These are phyloP conservation scores for Eucalyptus victrix DNA, from an alignment of 345 rosid genomes.

Conservation along the genomic window DNA sequence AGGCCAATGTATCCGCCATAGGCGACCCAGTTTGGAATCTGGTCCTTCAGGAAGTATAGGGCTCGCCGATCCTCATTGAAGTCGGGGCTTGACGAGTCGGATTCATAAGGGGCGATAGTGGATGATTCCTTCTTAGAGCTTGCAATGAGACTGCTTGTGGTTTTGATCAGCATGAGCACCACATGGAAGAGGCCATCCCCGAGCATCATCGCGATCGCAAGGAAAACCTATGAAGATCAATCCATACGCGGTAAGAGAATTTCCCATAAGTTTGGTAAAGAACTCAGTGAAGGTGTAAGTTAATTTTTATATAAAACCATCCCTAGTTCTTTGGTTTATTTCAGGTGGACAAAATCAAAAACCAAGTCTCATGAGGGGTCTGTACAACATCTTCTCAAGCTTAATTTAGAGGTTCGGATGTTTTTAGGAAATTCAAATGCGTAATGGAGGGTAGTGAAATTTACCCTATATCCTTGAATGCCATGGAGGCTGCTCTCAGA, in stretches of 20 bases:
- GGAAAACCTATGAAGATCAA: constrained; percentile 27
- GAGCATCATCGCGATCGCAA: constrained; percentile 82
- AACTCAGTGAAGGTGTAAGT: neutral
- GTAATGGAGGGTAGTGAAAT: neutral
- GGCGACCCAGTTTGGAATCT: constrained; percentile 58
- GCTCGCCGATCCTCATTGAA: constrained; percentile 35
- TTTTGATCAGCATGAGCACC: constrained; percentile 34
- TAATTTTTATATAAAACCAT: neutral
- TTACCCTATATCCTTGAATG: constrained; percentile 72
- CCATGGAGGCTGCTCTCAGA: constrained; percentile 50
- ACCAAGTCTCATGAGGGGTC: neutral
- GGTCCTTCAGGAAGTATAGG: constrained; percentile 61
- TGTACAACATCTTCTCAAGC: neutral
- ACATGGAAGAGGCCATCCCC: constrained; percentile 84
- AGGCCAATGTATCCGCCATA: constrained; percentile 36
- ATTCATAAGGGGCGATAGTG: neutral
- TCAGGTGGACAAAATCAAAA: neutral
- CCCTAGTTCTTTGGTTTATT: neutral
- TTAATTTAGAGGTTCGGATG: neutral
- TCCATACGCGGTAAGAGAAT: neutral
- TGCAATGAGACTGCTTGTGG: constrained; percentile 17
- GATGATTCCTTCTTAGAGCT: neutral
- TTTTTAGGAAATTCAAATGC: neutral
- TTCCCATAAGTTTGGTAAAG: neutral
- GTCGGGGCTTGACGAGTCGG: neutral